phyloP scores from a whole-genome alignment of 345 rosid species.

The Jatropha curcas region DNA sequence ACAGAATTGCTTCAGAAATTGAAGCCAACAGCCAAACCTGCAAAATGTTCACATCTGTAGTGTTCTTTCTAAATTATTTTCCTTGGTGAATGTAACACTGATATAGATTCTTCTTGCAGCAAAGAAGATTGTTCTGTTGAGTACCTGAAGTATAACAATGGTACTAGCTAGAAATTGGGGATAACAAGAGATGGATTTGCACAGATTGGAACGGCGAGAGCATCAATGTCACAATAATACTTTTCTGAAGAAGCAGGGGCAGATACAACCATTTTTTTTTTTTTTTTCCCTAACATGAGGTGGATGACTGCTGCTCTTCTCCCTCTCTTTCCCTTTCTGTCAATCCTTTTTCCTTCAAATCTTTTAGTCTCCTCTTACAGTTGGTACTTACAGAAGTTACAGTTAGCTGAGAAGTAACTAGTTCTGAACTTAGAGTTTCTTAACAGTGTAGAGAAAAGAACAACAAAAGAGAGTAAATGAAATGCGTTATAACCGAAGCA shows the following conservation, averaged over 20 bases:
- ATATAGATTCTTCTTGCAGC: constrained; percentile 37
- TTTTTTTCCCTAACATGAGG: neutral
- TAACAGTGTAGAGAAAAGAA: constrained; percentile 22
- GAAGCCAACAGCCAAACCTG: too few relatives aligned
- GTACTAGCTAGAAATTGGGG: constrained; percentile 11
- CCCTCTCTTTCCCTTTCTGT: neutral
- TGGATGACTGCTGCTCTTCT: neutral
- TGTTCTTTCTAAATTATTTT: neutral
- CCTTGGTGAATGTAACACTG: neutral
- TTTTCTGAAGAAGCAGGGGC: constrained; percentile 9
- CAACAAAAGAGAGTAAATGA: constrained; percentile 9
- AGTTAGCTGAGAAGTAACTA: constrained; percentile 14
- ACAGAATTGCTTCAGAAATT: too few relatives aligned
- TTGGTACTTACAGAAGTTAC: constrained; percentile 18
- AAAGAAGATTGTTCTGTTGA: constrained; percentile 58
- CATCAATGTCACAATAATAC: constrained; percentile 2
- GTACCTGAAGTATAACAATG: constrained; percentile 9
- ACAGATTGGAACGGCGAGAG: neutral
- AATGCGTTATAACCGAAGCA: constrained; percentile 4
- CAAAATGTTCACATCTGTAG: too few relatives aligned
- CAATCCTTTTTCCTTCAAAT: neutral
- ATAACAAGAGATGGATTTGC: constrained; percentile 5
- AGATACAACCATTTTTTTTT: neutral
- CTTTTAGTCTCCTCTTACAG: constrained; percentile 5
- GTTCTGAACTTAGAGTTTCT: constrained; percentile 13